Percentiles rank a stretch among this genome's conserved stretches.
phyloP scores from a whole-genome alignment of 306 rosid genomes.

The Sicyos edulis region DNA sequence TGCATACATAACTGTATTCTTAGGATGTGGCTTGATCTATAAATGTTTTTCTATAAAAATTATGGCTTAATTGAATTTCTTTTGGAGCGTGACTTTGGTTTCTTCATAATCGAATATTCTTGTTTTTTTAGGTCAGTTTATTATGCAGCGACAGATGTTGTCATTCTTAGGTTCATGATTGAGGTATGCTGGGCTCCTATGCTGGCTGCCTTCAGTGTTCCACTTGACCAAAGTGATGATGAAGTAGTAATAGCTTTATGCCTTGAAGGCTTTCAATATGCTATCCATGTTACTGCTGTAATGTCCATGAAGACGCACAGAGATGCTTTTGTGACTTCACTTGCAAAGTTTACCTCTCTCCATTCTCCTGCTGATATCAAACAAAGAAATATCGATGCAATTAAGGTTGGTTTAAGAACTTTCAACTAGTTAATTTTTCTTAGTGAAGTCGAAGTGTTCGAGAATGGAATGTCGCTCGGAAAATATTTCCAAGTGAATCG shows the following conservation, averaged over 20 bases:
- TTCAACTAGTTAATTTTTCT: not conserved
- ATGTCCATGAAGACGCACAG: constrained; percentile 99
- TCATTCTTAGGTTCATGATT: constrained; percentile 90
- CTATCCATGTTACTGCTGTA: constrained; percentile 87
- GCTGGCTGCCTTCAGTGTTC: constrained; percentile 99
- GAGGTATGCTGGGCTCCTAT: constrained; percentile 99
- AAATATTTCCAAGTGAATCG: not conserved
- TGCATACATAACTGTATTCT: constrained; percentile 4
- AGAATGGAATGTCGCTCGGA: not conserved
- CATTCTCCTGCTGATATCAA: constrained; percentile 98
- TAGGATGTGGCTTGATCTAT: not conserved
- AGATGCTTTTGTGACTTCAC: constrained; percentile 94
- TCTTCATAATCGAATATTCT: not conserved
- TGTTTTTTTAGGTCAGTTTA: constrained; percentile 74
- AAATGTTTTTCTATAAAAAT: not conserved
- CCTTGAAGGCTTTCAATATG: constrained; percentile 88
- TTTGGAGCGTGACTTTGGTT: not conserved
- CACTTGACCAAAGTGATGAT: constrained; percentile 95
- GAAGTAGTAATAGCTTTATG: constrained; percentile 78
- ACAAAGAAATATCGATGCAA: constrained; percentile 85
- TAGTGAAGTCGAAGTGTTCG: not conserved
- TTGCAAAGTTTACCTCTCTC: constrained; percentile 92
- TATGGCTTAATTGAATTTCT: not conserved
- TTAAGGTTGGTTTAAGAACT: constrained; percentile 59
- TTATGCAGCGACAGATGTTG: constrained; percentile 92